Evolutionary conservation across 495 filamentous ascomycete species (phyloP), one percentile per base, ranked within the genome.

Genomic region (Bacidia gigantensis): DNA sequence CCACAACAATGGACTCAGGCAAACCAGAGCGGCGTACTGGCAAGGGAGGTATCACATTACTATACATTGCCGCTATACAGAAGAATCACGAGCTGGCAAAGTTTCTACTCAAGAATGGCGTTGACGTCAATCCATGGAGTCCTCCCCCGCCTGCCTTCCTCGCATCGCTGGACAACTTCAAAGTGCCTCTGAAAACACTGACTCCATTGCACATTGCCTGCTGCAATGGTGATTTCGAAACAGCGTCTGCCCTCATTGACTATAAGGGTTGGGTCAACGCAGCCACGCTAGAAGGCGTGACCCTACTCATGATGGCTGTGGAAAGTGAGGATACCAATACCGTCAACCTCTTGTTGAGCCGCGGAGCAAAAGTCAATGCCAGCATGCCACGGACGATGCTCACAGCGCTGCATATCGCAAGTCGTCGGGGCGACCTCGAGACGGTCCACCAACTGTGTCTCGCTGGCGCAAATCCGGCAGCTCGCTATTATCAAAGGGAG

Each of bases 161-260:
- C n/a, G 26, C 3, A 3, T 9, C 23, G 10, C 22, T 20, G 26
- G 26, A 51, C 3, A 20, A 43, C 3, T 14, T 39, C 5, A 53
- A 54, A 24, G 9, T 46, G 2, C 23, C 25, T 9, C 46, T 43
- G 14, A 45, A 45, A 2, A 42, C 56, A 32, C 38, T 52, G 32
- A 56, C 56, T 12, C 56, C 56, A 11, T 47, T 58, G 18, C 56
- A 58, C 35, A 55, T 49, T 35, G 48, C 53, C 26, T 58, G 56
- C 45, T 40, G 49, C 20, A 11, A 18, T 25, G 53, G 53, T 22
- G 20, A 58, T 22, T 56, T 56, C 44, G 56, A 58, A 42, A 58
- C 45, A 39, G 52, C 53, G 1, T n/a, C 29, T 2, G 9, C 56
- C n/a, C 53, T 58, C 2, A 26, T 58, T 7, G 53, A 56, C 1